phyloP scores from a whole-genome alignment of 768 basidiomycete species.

The Kwoniella pini region DNA sequence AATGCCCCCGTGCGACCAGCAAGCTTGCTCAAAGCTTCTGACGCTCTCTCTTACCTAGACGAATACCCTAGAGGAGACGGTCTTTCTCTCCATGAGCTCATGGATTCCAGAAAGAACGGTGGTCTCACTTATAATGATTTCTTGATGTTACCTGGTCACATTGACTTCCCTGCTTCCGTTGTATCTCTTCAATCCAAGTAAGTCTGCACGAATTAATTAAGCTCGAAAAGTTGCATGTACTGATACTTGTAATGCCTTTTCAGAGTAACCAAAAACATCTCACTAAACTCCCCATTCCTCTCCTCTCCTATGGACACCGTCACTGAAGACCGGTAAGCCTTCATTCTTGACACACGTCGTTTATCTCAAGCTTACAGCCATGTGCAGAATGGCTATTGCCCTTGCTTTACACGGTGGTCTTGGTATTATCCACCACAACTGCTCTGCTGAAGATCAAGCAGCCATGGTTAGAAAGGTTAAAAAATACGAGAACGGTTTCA shows the following conservation, averaged over 20 bases:
- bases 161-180: conserved; percentile 72
- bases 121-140: conserved; percentile 99
- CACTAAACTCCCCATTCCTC: conserved; percentile 90
- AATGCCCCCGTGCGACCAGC: conserved; percentile 36
- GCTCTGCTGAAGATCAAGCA: conserved; percentile 72
- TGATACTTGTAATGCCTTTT: conserved; percentile 11
- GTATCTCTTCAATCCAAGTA: conserved; percentile 74
- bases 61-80: conserved; percentile 76
- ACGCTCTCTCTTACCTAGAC: conserved; percentile 74
- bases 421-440: conserved; percentile 97
- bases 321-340: conserved; percentile 80
- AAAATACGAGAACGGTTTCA: conserved; percentile 98
- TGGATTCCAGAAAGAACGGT: conserved; percentile 67
- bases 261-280: conserved; percentile 81
- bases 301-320: conserved; percentile 99
- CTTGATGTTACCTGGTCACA: conserved; percentile 88
- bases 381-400: conserved; percentile 53
- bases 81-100: conserved; percentile 77
- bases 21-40: conserved; percentile 65
- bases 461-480: conserved; percentile 98
- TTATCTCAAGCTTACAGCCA: conserved; percentile 42
- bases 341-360: not conserved
- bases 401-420: conserved; percentile 83
- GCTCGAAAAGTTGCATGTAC: not conserved
- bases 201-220: conserved; percentile 9